Percentiles rank a stretch among this genome's conserved stretches.
phyloP scores from a whole-genome alignment of 2,329 filamentous ascomycete genomes.

The Aspergillus intermedius region DNA sequence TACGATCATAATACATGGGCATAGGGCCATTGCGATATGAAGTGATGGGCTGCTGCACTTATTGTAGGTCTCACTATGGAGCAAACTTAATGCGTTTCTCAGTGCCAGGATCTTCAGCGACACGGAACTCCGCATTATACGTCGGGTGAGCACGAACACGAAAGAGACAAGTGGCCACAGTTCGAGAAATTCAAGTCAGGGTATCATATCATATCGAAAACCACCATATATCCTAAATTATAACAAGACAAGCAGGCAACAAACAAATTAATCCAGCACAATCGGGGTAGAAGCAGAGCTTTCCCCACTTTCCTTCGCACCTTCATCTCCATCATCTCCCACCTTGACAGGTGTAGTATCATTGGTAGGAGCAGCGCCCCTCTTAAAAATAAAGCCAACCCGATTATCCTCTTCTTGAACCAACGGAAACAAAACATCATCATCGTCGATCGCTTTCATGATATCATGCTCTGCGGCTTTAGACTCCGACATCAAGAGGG shows the following conservation, averaged over 20 bases:
- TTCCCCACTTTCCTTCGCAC: background rate
- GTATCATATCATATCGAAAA: background rate
- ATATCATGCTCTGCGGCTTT: slow-evolving; percentile 9
- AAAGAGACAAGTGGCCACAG: too few relatives aligned
- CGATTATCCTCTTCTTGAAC: slow-evolving; percentile 35
- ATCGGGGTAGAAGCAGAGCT: background rate
- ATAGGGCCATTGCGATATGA: too few relatives aligned
- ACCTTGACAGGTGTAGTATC: background rate
- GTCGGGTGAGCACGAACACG: too few relatives aligned
- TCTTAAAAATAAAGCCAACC: slow-evolving; percentile 36
- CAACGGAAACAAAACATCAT: slow-evolving; percentile 28
- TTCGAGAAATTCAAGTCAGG: background rate
- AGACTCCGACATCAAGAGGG: slow-evolving; percentile 18
- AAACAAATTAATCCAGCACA: background rate
- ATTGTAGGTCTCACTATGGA: too few relatives aligned
- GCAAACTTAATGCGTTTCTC: too few relatives aligned
- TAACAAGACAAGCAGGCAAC: background rate
- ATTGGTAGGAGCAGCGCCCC: background rate
- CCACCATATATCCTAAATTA: background rate
- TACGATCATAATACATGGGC: too few relatives aligned
- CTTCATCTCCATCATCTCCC: slow-evolving; percentile 11
- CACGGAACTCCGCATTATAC: too few relatives aligned
- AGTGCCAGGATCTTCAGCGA: too few relatives aligned
- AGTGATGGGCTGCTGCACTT: too few relatives aligned
- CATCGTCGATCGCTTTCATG: slow-evolving; percentile 24